Evolutionary conservation across 2,329 filamentous ascomycete species (phyloP).

Genomic region (Hypoxylon sp.): DNA sequence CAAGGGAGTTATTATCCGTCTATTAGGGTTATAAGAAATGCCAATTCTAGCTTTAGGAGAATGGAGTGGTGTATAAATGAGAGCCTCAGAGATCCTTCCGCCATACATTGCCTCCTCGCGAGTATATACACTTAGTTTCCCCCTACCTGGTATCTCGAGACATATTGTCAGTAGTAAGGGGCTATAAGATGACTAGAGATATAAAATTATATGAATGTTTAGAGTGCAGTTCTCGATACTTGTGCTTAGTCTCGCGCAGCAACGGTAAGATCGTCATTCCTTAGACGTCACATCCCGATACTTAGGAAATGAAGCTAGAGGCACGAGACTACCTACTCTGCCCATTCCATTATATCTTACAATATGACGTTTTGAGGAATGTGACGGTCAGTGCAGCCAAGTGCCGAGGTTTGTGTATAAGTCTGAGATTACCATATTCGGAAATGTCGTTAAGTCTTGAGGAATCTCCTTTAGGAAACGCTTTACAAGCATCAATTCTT

Average conservation of each 20-base stretch:
- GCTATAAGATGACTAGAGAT: neutral
- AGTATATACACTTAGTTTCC: no score
- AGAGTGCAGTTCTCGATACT: neutral
- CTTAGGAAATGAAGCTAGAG: no score
- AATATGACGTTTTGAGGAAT: neutral
- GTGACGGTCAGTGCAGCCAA: neutral
- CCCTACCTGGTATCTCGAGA: no score
- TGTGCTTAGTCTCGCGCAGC: neutral
- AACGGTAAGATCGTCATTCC: neutral
- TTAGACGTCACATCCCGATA: no score
- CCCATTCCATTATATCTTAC: neutral
- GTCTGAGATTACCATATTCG: conserved; percentile 2
- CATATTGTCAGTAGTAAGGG: neutral
- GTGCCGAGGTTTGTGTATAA: conserved; percentile 5
- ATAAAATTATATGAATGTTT: neutral
- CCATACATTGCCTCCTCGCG: no score
- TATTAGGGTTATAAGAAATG: neutral
- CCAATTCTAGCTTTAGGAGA: neutral
- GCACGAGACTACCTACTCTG: neutral
- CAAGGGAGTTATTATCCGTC: neutral
- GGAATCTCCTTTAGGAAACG: conserved; percentile 3
- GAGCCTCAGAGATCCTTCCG: no score
- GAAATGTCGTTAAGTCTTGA: conserved; percentile 1
- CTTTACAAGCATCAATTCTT: neutral
- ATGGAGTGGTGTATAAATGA: neutral